Evolutionary conservation across 768 basidiomycete species (phyloP), one percentile per base, ranked within the genome.

Genomic region (Lactarius deliciosus): DNA sequence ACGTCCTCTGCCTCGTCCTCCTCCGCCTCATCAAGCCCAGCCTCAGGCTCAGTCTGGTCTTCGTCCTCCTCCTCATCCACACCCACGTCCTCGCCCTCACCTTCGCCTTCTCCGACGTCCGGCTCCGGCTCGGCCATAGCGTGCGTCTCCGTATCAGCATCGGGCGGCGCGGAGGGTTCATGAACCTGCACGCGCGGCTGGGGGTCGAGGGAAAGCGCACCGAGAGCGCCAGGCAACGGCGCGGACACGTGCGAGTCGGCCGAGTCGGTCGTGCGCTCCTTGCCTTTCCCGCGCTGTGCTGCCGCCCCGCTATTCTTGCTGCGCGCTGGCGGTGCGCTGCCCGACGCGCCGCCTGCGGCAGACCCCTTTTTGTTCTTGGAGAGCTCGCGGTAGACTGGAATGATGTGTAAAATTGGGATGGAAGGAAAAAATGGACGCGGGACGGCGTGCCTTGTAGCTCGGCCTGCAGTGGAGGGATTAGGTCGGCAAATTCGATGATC

Each of bases 401-500:
- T 5, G 28, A 15, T 11, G n/a, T 66, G 41, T 16, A 18, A 40
- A 66, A 47, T 9, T 36, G 34, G 50, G 58, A 13, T 47, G 22
- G 11, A 34, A 5, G 30, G 30, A 32, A 32, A 40, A 13, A 43
- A 4, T 7, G 32, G 25, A 28, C 56, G 45, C 20, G 11, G 36
- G 61, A 40, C 22, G 34, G 77, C 82, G 68, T 64, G 88, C 92
- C 77, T 65, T 82, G 77, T 10, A 94, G 82, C 73, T 94, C 91
- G 0, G 72, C 77, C 67, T 89, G 85, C 4, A 92, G 79, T 53
- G 79, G 78, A 40, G 85, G 83, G 0, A 86, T 83, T 53, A 92
- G 78, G 73, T 92, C 90, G 2, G 85, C 84, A 65, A 94, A 88
- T 69, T 92, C 88, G 41, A 92, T 83, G 63, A 85, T 78, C 73